Percentiles rank a stretch among this genome's conserved stretches.
Conservation (phyloP, 805 yeast species). For the Komagataella pseudopastoris region DNA sequence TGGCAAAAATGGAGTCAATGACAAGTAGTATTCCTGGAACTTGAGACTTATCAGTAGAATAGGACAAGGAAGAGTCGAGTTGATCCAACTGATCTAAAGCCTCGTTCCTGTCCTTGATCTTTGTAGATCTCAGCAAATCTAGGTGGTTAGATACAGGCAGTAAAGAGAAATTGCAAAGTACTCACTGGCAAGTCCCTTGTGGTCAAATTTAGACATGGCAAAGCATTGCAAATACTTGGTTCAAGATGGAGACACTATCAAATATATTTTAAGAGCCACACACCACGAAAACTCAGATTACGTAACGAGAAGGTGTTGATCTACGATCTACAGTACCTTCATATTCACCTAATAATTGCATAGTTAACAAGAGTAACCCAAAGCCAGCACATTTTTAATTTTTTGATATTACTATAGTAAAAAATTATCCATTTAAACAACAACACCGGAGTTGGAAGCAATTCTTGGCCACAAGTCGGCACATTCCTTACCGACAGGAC, state of each 20-base stretch:
- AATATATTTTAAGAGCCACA: background rate
- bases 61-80: conserved; percentile 9
- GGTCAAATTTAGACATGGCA: background rate
- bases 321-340: background rate
- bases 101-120: conserved; percentile 40
- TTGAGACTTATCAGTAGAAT: background rate
- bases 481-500: conserved; percentile 99
- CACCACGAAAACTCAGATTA: background rate
- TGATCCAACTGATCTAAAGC: conserved; percentile 28
- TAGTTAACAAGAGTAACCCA: conserved; percentile 7
- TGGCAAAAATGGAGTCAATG: conserved; percentile 9
- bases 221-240: conserved; percentile 2
- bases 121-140: conserved; percentile 29
- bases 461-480: conserved; percentile 99
- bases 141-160: conserved; percentile 3
- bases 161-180: background rate
- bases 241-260: background rate
- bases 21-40: conserved; percentile 1
- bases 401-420: conserved; percentile 1
- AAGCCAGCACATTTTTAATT: background rate
- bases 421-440: conserved; percentile 51
- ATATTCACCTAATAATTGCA: conserved; percentile 5
- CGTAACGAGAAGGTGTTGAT: background rate
- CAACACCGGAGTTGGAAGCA: conserved; percentile 99
- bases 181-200: background rate